Evolutionary conservation across 2,329 filamentous ascomycete genomes (phyloP).

Genomic region (Balansia obtecta): DNA sequence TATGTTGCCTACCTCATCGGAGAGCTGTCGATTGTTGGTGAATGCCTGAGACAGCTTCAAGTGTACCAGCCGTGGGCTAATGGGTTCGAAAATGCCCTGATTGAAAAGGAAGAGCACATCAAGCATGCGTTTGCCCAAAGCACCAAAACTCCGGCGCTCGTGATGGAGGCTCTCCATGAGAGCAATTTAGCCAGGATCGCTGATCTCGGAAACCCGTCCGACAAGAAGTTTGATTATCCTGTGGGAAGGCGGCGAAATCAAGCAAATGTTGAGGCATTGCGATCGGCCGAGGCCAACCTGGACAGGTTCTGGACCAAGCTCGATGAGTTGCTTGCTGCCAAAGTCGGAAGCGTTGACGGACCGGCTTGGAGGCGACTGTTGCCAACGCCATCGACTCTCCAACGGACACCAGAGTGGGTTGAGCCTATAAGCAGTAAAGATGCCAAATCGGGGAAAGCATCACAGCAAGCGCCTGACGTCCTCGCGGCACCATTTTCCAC

Average conservation of each 20-base stretch:
- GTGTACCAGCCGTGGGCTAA: constrained; percentile 36
- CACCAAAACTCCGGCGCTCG: constrained; percentile 6
- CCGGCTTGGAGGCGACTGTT: constrained; percentile 14
- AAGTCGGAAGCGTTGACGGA: constrained; percentile 1
- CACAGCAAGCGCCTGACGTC: not conserved
- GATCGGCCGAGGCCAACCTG: constrained; percentile 26
- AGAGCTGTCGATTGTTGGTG: constrained; percentile 31
- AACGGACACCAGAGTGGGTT: constrained; percentile 36
- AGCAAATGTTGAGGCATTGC: constrained; percentile 30
- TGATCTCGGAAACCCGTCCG: constrained; percentile 20
- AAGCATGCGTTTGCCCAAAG: constrained; percentile 14
- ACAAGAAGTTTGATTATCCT: constrained; percentile 29
- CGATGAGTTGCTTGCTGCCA: not conserved
- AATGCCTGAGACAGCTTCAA: constrained; percentile 32
- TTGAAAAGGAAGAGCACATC: constrained; percentile 13
- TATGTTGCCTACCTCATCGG: constrained; percentile 24
- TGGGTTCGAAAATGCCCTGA: constrained; percentile 21
- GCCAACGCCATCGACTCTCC: constrained; percentile 22
- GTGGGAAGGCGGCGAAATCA: constrained; percentile 31
- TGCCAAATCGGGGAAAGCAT: not conserved
- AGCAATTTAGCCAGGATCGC: constrained; percentile 7
- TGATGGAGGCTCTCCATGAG: constrained; percentile 10
- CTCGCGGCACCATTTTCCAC: constrained; percentile 14
- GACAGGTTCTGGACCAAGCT: constrained; percentile 6
- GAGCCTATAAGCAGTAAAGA: constrained; percentile 17